phyloP scores from a whole-genome alignment of 2,329 filamentous ascomycete species.

The Diaporthe citri region DNA sequence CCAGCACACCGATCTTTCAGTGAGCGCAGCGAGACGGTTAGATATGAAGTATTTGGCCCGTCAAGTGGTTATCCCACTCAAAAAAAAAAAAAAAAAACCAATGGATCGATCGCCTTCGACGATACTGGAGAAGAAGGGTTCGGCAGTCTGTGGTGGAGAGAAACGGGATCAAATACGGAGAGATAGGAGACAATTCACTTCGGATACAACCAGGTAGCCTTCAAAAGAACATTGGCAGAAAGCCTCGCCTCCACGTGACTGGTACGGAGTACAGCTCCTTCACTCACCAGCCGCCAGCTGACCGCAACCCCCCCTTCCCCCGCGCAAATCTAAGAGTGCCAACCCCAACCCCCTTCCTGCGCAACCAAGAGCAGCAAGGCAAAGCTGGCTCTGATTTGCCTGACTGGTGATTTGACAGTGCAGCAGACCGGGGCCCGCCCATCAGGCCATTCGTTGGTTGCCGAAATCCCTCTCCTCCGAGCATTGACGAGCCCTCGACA shows the following conservation, averaged over 20 bases:
- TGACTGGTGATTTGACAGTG: slow-evolving; percentile 26
- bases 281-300: not conserved
- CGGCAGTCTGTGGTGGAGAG: not conserved
- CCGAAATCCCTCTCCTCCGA: slow-evolving; percentile 40
- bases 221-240: not conserved
- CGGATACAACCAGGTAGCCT: not conserved
- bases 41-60: not conserved
- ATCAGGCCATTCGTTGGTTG: slow-evolving; percentile 39
- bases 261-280: no score
- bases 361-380: not conserved
- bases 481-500: slow-evolving; percentile 34
- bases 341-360: slow-evolving; percentile 1
- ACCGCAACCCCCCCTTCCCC: not conserved
- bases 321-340: no score
- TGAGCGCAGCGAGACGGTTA: no score
- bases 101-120: not conserved
- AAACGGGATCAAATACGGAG: not conserved
- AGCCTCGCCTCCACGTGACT: not conserved
- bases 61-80: not conserved
- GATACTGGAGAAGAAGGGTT: not conserved
- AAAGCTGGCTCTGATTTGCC: slow-evolving; percentile 16
- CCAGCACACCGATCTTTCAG: not conserved
- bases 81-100: no score
- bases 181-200: not conserved
- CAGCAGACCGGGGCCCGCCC: slow-evolving; percentile 27